phyloP scores from a whole-genome alignment of 208 protist species.

The Leishmania braziliensis region DNA sequence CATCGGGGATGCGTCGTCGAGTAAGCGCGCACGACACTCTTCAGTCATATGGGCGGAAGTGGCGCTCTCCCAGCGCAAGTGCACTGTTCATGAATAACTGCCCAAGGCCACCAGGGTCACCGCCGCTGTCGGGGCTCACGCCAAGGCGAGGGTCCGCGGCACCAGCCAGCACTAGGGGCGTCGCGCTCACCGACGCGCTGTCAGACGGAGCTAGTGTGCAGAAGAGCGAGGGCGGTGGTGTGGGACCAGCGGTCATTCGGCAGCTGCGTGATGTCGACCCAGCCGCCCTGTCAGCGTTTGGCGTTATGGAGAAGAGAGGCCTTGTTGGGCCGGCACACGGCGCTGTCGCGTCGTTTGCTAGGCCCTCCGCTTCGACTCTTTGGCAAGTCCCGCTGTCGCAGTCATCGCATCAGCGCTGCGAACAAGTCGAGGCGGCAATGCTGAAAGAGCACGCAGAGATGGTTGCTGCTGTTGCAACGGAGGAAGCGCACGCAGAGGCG shows the following conservation, averaged over 20 bases:
- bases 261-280: conserved; percentile 12
- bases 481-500: not conserved
- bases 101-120: not conserved
- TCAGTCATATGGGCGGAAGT: not conserved
- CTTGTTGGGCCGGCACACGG: too few species aligned
- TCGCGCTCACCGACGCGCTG: not conserved
- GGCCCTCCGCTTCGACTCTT: not conserved
- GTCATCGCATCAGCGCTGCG: not conserved
- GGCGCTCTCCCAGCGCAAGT: not conserved
- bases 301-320: not conserved
- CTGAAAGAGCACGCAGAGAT: not conserved
- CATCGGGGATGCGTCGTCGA: not conserved
- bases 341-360: not conserved
- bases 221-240: not conserved
- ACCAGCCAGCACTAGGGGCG: not conserved
- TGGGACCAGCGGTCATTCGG: not conserved
- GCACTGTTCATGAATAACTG: not conserved
- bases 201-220: not conserved
- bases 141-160: not conserved
- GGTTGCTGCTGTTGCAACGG: not conserved
- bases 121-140: not conserved
- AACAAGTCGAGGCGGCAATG: not conserved
- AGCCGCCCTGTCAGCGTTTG: not conserved
- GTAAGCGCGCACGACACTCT: not conserved
- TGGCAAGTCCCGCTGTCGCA: not conserved